Base-by-base conservation (phyloP, 2,329 filamentous ascomycete species). In the Fusarium heterosporum region DNA sequence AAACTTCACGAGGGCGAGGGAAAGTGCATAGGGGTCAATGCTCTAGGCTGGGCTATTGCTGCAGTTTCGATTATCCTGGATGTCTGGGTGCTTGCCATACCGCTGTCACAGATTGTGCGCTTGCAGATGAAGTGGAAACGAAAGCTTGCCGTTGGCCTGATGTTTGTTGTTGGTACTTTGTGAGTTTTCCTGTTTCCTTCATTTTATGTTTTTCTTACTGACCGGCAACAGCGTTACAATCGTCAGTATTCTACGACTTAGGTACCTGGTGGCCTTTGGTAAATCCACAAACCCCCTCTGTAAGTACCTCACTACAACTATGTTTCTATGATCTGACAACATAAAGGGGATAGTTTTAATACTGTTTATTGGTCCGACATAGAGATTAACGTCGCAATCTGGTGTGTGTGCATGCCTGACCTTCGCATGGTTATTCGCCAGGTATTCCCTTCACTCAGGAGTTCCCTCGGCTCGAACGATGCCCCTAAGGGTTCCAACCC, bases 291-390 rank as follows among this genome's bases (percentile, higher is more conserved):
- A 63, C 22, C 57, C 57, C 4, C 61, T 58, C 4, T 62, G 60
- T 60, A 2, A 53, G 70, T 4, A 4, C 7, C 1, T 16, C 8
- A 6, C 22, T 1, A 13, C 14, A 12, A 4, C 2, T 25, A 3
- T 26, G 11, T 14, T 3, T 12, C 2, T 1, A 3, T 2, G 13
- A 3, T 1, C 48, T 56, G 28, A 57, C 1, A 8, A 2, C 1
- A 2, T 1, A 2, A 7, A 58, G 55, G 55, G 56, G 45, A 60
- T 25, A 59, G 48, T 16, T 60, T 39, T 4, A 19, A 59, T 4
- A 59, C 56, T 4, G 59, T 55, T 16, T 60, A 60, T n/a, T 60
- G 56, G 56, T 60, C 56, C 6, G 55, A 52, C 0, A 60, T 60
- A 13, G 56, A 60, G 5, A 34, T 60, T 1, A 60, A 60, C 1